phyloP scores from a whole-genome alignment of 345 rosid species.

The Bretschneidera sinensis region DNA sequence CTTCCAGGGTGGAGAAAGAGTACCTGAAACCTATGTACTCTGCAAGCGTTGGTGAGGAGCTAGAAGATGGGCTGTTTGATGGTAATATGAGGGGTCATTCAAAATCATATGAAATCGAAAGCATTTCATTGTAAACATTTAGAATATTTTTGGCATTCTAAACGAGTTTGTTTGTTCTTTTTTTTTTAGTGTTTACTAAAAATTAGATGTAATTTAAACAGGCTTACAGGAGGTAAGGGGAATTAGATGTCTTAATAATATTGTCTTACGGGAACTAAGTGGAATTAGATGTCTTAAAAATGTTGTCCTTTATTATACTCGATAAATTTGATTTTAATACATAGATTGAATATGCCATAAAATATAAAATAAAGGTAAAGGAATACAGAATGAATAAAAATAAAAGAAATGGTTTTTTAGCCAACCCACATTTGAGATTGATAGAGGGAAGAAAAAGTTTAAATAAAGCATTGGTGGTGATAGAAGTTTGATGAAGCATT shows the following conservation, averaged over 20 bases:
- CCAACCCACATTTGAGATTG: no score
- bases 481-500: not conserved
- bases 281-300: no score
- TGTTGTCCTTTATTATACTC: no score
- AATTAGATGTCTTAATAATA: no score
- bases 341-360: no score
- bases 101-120: slow-evolving; percentile 6
- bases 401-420: no score
- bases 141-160: not conserved
- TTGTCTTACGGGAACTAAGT: no score
- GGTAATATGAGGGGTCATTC: slow-evolving; percentile 37
- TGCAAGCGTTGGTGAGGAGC: slow-evolving; percentile 76
- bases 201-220: not conserved
- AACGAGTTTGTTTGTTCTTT: no score
- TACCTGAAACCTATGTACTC: slow-evolving; percentile 75
- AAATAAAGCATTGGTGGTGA: not conserved
- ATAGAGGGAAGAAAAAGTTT: no score
- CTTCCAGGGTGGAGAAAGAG: slow-evolving; percentile 88
- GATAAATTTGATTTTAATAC: no score
- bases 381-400: no score
- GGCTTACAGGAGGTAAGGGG: not conserved
- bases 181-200: not conserved
- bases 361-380: no score
- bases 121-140: slow-evolving; percentile 2
- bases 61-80: slow-evolving; percentile 93